These are phyloP conservation scores for Evansstolkia leycettana DNA, from an alignment of 495 filamentous ascomycete genomes.

Conservation along the genomic window DNA sequence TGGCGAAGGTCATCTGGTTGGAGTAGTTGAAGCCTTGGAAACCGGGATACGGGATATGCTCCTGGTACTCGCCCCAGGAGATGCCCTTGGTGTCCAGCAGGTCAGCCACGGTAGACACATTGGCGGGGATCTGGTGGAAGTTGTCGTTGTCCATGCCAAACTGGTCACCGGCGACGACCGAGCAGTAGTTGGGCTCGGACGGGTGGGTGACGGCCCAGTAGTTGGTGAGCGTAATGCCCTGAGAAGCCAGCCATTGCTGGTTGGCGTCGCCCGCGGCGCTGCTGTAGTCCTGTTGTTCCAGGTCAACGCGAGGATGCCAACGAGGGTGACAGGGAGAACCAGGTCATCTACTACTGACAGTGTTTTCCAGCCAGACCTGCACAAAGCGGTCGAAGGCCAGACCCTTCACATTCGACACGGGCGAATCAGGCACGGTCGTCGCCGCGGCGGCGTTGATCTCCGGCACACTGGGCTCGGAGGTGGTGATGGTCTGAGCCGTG, in stretches of 20 bases:
- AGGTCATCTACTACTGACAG: conserved; percentile 33
- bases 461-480: conserved; percentile 16
- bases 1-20: conserved; percentile 38
- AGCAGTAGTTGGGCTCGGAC: conserved; percentile 59
- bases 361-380: conserved; percentile 65
- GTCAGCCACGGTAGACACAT: conserved; percentile 58
- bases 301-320: conserved; percentile 1
- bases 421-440: conserved; percentile 29
- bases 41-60: conserved; percentile 56
- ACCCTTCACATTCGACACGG: conserved; percentile 48
- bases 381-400: conserved; percentile 55
- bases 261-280: conserved; percentile 38
- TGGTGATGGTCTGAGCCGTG: conserved; percentile 17
- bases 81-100: conserved; percentile 56
- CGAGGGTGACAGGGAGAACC: conserved; percentile 1
- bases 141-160: conserved; percentile 61
- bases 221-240: conserved; percentile 55
- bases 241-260: conserved; percentile 42
- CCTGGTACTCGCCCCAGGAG: conserved; percentile 58
- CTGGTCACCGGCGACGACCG: conserved; percentile 48
- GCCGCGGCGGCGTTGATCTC: conserved; percentile 21
- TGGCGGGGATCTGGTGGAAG: conserved; percentile 41
- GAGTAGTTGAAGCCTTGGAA: conserved; percentile 46
- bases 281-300: conserved; percentile 36
- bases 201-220: conserved; percentile 53